A percentile compares a stretch with the other conserved stretches of the same genome.
phyloP scores from a whole-genome alignment of 2,329 filamentous ascomycete species.

The Fusarium tjaetaba region DNA sequence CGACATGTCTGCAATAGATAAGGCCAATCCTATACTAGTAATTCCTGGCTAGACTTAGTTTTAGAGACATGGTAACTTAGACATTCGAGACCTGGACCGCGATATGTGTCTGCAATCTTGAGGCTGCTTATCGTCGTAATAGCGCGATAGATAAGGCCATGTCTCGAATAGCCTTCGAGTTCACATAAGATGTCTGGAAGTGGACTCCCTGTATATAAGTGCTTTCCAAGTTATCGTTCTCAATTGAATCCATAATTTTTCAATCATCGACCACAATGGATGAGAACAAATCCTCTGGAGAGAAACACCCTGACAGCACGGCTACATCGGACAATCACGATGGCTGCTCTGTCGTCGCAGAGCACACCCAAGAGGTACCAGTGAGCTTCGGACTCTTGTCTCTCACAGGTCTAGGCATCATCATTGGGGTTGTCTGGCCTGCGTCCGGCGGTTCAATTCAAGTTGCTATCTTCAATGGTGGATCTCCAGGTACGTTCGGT shows the following conservation, averaged over 20 bases:
- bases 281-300: fast-evolving
- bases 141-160: background rate
- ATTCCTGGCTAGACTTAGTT: background rate
- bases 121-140: background rate
- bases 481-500: background rate
- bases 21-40: background rate
- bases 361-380: background rate
- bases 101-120: background rate
- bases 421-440: background rate
- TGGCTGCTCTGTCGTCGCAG: background rate
- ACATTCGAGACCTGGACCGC: fast-evolving
- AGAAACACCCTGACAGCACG: background rate
- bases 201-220: background rate
- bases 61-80: background rate
- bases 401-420: background rate
- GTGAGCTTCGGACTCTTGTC: fast-evolving
- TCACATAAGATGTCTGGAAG: background rate
- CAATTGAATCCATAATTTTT: fast-evolving
- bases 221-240: background rate
- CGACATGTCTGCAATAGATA: background rate
- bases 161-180: too few species aligned
- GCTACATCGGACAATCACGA: background rate
- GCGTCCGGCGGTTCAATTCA: background rate
- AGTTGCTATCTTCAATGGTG: background rate
- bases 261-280: background rate